Conservation (phyloP, 495 filamentous ascomycete species). For the Annulohypoxylon stygium region DNA sequence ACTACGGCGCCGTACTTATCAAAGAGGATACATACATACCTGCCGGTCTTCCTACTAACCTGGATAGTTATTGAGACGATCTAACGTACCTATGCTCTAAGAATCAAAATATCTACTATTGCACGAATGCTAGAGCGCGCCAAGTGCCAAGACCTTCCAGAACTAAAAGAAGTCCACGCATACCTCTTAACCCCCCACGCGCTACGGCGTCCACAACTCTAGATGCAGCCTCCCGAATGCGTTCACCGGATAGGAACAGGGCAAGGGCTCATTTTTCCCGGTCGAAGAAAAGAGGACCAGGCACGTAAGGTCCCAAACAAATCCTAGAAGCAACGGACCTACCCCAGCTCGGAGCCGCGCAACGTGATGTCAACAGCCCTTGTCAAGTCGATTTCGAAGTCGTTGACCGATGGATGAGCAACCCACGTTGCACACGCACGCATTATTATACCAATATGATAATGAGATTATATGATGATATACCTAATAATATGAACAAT, state of each 20-base stretch:
- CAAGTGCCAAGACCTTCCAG: constrained; percentile 45
- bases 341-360: constrained; percentile 46
- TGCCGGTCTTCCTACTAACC: not conserved
- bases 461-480: not conserved
- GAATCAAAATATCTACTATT: not conserved
- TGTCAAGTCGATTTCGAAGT: constrained; percentile 20
- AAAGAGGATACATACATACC: not conserved
- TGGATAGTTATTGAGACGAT: constrained; percentile 16
- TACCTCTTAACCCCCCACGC: constrained; percentile 26
- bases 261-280: constrained; percentile 15
- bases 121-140: constrained; percentile 1
- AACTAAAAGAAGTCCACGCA: constrained; percentile 31
- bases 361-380: constrained; percentile 39
- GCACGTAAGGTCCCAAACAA: not conserved
- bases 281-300: constrained; percentile 8
- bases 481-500: constrained; percentile 1
- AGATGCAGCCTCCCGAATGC: constrained; percentile 38
- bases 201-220: not conserved
- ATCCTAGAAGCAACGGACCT: constrained; percentile 23
- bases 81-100: not conserved
- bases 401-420: not conserved
- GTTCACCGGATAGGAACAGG: constrained; percentile 42
- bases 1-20: constrained; percentile 16
- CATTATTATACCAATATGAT: not conserved
- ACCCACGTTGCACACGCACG: not conserved